Conservation (phyloP, 2,329 filamentous ascomycete genomes). For the Fusarium burgessii region DNA sequence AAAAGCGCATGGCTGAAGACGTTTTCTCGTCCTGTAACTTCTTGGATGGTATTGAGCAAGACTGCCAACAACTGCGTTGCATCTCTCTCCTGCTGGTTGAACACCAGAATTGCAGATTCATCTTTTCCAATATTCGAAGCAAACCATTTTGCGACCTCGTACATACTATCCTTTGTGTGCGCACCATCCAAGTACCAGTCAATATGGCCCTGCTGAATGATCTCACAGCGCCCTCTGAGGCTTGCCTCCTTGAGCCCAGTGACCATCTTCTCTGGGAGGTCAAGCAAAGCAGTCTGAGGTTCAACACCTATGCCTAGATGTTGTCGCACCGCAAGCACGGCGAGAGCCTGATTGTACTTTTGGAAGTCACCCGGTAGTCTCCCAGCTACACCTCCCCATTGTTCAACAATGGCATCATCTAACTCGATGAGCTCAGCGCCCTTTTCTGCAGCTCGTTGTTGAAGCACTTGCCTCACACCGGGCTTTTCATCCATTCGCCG, state of each 20-base stretch:
- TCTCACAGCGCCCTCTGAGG: constrained; percentile 83
- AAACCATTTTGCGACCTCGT: constrained; percentile 83
- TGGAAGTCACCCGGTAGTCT: constrained; percentile 65
- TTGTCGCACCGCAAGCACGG: constrained; percentile 65
- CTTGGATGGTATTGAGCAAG: constrained; percentile 68
- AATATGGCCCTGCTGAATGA: constrained; percentile 63
- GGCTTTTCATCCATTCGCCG: constrained; percentile 47
- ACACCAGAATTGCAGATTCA: constrained; percentile 72
- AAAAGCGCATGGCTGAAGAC: constrained; percentile 82
- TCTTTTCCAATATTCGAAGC: constrained; percentile 57
- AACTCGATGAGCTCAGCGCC: constrained; percentile 59
- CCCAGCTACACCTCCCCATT: constrained; percentile 58
- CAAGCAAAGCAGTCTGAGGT: constrained; percentile 38
- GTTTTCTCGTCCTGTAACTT: constrained; percentile 51
- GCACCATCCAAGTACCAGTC: constrained; percentile 89
- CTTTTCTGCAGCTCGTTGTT: constrained; percentile 70
- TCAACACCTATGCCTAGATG: constrained; percentile 60
- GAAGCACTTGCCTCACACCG: constrained; percentile 65
- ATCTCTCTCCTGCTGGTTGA: constrained; percentile 93
- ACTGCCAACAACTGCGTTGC: constrained; percentile 72
- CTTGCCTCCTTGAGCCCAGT: constrained; percentile 74
- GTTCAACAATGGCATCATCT: constrained; percentile 52
- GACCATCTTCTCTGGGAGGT: constrained; percentile 61
- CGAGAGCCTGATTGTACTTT: constrained; percentile 69
- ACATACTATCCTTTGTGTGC: constrained; percentile 87